Percentiles rank a stretch among this genome's conserved stretches.
Evolutionary conservation across 2,329 filamentous ascomycete species (phyloP).

Genomic region (Penicillium sumatraense): DNA sequence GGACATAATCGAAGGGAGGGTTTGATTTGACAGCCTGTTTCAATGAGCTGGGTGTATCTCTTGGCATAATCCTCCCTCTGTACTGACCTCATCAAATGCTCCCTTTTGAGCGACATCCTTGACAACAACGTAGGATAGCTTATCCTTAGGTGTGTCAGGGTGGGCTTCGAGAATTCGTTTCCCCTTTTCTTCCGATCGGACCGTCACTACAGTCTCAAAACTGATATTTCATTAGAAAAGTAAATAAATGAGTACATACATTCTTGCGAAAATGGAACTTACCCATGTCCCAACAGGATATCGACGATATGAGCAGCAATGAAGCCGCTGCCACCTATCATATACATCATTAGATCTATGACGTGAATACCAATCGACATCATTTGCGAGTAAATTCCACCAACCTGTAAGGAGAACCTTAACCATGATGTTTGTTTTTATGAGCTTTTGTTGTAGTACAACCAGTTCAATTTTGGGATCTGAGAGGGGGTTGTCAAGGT

Average conservation of each 20-base stretch:
- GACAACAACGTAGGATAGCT: conserved; percentile 69
- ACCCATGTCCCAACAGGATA: conserved; percentile 59
- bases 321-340: conserved; percentile 64
- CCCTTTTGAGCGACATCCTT: conserved; percentile 71
- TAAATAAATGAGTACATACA: neutral
- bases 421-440: conserved; percentile 32
- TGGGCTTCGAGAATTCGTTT: conserved; percentile 63
- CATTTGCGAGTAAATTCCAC: conserved; percentile 1
- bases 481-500: neutral
- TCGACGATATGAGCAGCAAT: conserved; percentile 69
- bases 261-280: conserved; percentile 2
- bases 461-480: neutral
- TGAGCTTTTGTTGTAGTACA: neutral
- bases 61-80: too few relatives aligned
- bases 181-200: conserved; percentile 65
- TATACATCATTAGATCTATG: conserved; percentile 18
- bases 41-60: too few relatives aligned
- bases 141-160: conserved; percentile 56
- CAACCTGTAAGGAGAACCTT: conserved; percentile 47
- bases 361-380: conserved; percentile 5
- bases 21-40: conserved; percentile 59
- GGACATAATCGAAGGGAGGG: conserved; percentile 71
- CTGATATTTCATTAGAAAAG: conserved; percentile 33
- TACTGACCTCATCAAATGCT: conserved; percentile 66
- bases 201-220: conserved; percentile 66